These are phyloP conservation scores for Boletellus deceptivus DNA, from an alignment of 1,284 basidiomycete species.

Conservation along the genomic window DNA sequence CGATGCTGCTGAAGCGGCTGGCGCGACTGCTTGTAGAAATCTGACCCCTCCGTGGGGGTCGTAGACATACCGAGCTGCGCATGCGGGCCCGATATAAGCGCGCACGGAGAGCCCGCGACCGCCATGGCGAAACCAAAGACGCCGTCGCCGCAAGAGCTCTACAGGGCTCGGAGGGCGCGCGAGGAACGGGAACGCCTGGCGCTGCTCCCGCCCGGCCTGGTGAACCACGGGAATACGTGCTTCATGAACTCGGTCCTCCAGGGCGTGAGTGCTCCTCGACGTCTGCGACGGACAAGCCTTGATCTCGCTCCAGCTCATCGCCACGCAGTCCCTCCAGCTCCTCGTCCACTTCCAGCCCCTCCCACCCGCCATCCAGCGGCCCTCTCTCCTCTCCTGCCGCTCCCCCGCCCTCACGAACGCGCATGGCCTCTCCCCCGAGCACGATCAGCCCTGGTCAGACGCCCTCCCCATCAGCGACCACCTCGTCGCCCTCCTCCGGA, in stretches of 20 bases:
- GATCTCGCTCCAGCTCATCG: conserved; percentile 50
- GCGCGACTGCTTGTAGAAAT: conserved; percentile 20
- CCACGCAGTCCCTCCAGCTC: conserved; percentile 60
- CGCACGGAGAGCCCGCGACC: not conserved
- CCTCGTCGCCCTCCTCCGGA: conserved; percentile 54
- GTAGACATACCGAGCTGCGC: too few species aligned
- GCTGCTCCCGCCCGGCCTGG: conserved; percentile 68
- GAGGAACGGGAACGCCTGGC: conserved; percentile 61
- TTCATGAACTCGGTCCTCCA: conserved; percentile 91
- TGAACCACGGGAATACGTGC: conserved; percentile 89
- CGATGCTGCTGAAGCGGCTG: conserved; percentile 48
- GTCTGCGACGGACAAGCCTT: not conserved
- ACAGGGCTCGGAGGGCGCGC: conserved; percentile 52
- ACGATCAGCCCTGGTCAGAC: conserved; percentile 51
- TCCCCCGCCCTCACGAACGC: conserved; percentile 69
- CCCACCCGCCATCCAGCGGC: conserved; percentile 38
- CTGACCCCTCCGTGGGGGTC: conserved; percentile 4
- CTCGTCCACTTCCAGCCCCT: conserved; percentile 56
- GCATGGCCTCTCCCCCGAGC: conserved; percentile 49
- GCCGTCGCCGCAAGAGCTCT: conserved; percentile 61
- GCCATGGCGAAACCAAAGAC: conserved; percentile 59
- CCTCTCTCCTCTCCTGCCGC: conserved; percentile 44
- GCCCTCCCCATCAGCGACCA: conserved; percentile 66
- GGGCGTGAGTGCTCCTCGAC: conserved; percentile 40
- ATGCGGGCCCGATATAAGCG: too few species aligned